These are phyloP conservation scores for Rosellinia necatrix DNA, from an alignment of 2,329 filamentous ascomycete genomes.

Conservation along the genomic window DNA sequence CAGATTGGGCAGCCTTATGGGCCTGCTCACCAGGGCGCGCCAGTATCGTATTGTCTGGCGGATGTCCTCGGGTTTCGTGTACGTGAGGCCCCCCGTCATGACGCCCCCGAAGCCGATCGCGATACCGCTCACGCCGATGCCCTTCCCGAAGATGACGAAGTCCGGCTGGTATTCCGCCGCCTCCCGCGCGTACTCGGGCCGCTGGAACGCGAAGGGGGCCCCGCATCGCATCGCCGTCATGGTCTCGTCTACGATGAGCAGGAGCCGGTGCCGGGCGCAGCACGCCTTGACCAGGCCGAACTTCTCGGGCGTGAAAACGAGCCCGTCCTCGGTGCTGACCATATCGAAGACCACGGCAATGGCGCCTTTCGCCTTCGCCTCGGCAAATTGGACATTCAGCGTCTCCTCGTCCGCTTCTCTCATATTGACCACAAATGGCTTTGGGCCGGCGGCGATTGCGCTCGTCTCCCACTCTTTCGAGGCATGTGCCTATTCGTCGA, in stretches of 20 bases:
- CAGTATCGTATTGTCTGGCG: constrained; percentile 28
- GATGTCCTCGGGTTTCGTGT: constrained; percentile 24
- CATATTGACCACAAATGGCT: constrained; percentile 28
- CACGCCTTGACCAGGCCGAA: constrained; percentile 21
- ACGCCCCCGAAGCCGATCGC: constrained; percentile 28
- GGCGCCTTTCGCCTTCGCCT: constrained; percentile 30
- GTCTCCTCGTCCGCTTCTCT: constrained; percentile 25
- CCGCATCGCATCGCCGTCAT: constrained; percentile 35
- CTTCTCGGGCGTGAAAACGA: constrained; percentile 25
- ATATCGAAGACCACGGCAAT: constrained; percentile 34
- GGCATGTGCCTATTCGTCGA: constrained; percentile 12
- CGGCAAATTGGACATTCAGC: constrained; percentile 25
- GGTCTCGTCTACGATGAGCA: constrained; percentile 34
- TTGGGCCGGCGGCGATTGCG: constrained; percentile 25
- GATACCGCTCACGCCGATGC: constrained; percentile 28
- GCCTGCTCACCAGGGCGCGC: constrained; percentile 28
- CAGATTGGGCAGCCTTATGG: constrained; percentile 25
- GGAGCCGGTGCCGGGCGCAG: constrained; percentile 27
- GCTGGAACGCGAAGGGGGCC: constrained; percentile 37
- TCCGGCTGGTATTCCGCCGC: constrained; percentile 29
- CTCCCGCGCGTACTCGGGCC: constrained; percentile 28
- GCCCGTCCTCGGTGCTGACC: constrained; percentile 33
- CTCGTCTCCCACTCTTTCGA: constrained; percentile 27
- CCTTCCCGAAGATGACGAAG: constrained; percentile 35
- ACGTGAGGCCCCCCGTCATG: constrained; percentile 24